These are phyloP conservation scores for Aotearoamyces nothofagi DNA, from an alignment of 2,329 filamentous ascomycete species.

Conservation along the genomic window DNA sequence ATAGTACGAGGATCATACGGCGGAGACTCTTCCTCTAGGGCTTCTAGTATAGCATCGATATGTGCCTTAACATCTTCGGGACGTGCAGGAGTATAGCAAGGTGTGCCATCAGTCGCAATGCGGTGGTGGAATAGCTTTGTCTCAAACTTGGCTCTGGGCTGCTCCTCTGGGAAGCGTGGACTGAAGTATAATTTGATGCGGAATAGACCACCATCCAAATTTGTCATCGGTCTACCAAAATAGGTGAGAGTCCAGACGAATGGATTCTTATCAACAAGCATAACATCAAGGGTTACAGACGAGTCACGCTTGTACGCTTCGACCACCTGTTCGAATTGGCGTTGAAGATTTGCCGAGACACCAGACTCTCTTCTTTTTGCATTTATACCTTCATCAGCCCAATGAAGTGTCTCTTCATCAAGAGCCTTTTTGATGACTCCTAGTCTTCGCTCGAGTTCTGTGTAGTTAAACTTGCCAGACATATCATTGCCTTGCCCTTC, in stretches of 20 bases:
- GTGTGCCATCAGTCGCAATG: constrained; percentile 63
- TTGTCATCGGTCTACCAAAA: constrained; percentile 84
- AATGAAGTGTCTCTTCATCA: constrained; percentile 53
- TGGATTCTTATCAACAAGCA: constrained; percentile 66
- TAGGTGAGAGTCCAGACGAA: constrained; percentile 84
- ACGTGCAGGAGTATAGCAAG: constrained; percentile 65
- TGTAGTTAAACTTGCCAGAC: constrained; percentile 76
- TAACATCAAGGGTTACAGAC: constrained; percentile 57
- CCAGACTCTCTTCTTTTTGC: constrained; percentile 52
- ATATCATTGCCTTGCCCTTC: constrained; percentile 65
- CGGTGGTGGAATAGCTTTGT: constrained; percentile 79
- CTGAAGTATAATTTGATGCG: constrained; percentile 67
- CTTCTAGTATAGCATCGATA: constrained; percentile 66
- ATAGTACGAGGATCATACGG: constrained; percentile 82
- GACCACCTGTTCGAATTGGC: constrained; percentile 72
- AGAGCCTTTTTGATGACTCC: constrained; percentile 52
- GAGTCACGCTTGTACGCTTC: constrained; percentile 59
- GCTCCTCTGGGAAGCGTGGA: constrained; percentile 72
- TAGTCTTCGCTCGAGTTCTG: constrained; percentile 55
- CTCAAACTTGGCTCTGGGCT: constrained; percentile 70
- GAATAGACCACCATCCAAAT: constrained; percentile 84
- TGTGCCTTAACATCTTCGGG: constrained; percentile 69
- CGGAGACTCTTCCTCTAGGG: constrained; percentile 76
- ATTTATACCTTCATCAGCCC: constrained; percentile 53
- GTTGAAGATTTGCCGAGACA: constrained; percentile 66